Base-by-base conservation (phyloP, 768 basidiomycete genomes). In the Leccinum aurantiacum region DNA sequence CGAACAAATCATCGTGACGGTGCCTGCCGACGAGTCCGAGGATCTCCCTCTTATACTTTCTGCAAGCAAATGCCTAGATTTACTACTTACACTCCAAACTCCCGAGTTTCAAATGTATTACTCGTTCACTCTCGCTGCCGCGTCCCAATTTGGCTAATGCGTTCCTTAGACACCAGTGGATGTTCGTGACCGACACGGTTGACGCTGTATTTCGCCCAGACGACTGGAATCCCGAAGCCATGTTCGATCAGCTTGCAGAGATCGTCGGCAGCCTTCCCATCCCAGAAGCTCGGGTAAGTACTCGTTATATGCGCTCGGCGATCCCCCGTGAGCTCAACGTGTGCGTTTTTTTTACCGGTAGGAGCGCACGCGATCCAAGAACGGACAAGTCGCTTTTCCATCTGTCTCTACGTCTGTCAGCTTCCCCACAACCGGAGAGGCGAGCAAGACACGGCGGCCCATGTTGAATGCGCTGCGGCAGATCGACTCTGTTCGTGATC, bases 171-270 rank as follows among this genome's bases (percentile, higher is more conserved):
- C 91, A 98, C 72, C 95, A 99, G 78, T 99, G 97, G 96, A 91
- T 97, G 68, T 99, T 98, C 73, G 86, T 98, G 47, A 97, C 95
- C 3, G 96, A 99, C 73, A 98, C 96, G 0, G 92, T 95, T 6
- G 97, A 98, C 67, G 95, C 96, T 0, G 83, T 95, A 35, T 95
- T 93, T 74, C 88, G 86, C 17, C 91, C 94, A 0, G 88, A 94
- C 59, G 79, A 87, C 49, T 93, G 89, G 84, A 78, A 79, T 59
- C 91, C 95, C 0, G 89, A 90, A 64, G 90, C 94, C 3, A 86
- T 97, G 79, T 83, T 98, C 74, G 97, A 99, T 69, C 89, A 89
- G 57, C 79, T 98, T 0, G 87, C 93, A 47, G 94, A 95, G 63
- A 84, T 93, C 41, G 82, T 90, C 14, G 83, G 83, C n/a, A 86